A percentile compares a stretch with the other conserved stretches of the same genome.
Evolutionary conservation across 2,329 filamentous ascomycete genomes (phyloP).

Genomic region (Aphanocladium album): DNA sequence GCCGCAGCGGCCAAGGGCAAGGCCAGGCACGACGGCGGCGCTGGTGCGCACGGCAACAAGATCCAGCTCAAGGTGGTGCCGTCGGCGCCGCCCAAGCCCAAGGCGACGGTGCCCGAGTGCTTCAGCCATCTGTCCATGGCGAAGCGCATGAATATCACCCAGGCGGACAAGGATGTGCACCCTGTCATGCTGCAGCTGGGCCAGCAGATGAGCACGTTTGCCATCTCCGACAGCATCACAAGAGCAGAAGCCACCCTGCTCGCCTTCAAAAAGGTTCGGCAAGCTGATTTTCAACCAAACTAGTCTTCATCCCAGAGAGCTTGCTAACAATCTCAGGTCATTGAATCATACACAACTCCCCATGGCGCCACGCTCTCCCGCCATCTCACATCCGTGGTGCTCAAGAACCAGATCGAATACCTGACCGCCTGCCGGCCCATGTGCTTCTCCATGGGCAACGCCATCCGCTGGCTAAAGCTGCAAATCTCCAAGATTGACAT

Average conservation of each 20-base stretch:
- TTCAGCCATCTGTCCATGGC: slow-evolving; percentile 80
- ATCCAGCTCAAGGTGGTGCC: slow-evolving; percentile 31
- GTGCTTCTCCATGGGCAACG: slow-evolving; percentile 95
- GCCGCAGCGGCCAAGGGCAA: slow-evolving; percentile 43
- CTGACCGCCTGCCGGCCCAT: slow-evolving; percentile 91
- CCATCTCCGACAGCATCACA: slow-evolving; percentile 83
- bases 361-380: slow-evolving; percentile 77
- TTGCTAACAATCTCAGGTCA: slow-evolving; percentile 53
- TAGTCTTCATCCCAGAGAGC: too few relatives aligned
- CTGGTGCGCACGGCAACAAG: slow-evolving; percentile 24
- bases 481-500: slow-evolving; percentile 88
- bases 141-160: slow-evolving; percentile 47
- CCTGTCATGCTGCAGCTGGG: slow-evolving; percentile 80
- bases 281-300: too few relatives aligned
- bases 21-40: slow-evolving; percentile 42
- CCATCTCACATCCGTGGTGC: slow-evolving; percentile 83
- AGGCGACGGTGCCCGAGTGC: slow-evolving; percentile 60
- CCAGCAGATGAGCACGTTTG: slow-evolving; percentile 84
- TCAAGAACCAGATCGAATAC: slow-evolving; percentile 94
- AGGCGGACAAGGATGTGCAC: slow-evolving; percentile 73
- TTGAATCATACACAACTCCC: slow-evolving; percentile 88
- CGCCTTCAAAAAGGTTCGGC: slow-evolving; percentile 74
- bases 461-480: slow-evolving; percentile 90
- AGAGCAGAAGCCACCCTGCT: slow-evolving; percentile 81
- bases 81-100: slow-evolving; percentile 41